Evolutionary conservation across 306 rosid species (phyloP), one percentile per base, ranked within the genome.

Genomic region (Benincasa hispida): DNA sequence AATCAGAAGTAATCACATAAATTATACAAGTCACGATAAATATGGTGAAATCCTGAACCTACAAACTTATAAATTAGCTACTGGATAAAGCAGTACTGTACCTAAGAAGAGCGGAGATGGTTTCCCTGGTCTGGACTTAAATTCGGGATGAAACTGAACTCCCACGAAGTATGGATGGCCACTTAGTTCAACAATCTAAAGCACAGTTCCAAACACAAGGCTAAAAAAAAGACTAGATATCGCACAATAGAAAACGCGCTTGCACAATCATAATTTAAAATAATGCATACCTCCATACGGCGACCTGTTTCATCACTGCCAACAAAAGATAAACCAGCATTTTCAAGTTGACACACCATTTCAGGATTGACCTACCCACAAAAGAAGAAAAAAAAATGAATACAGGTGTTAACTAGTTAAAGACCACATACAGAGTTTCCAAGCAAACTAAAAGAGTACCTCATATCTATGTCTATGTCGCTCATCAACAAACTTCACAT

Each of bases 91-190:
- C 28, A 66, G 27, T 66, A 21, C 18, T 28, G 42, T 89, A 91
- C 98, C 98, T 84, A 76, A 79, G 89, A 93, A 93, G 67, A 88
- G 67, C 60, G 97, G 87, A 80, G 96, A 93, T 73, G 98, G 92
- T 39, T 81, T 91, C 59, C 83, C 91, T 42, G 98, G 98, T 72
- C 97, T 90, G 79, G 98, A 93, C 82, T 93, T 93, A 48, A 86
- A 93, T 77, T 93, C 98, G 10, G 98, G 97, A 81, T 93, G 98
- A 79, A 90, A 93, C 78, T 93, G 98, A 82, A 83, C 96, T 35
- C 98, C 98, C 19, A 91, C n/a, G 42, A 84, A 93, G 79, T 86
- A 93, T 9, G 97, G 98, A 88, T 93, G 98, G 77, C 83, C 84
- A n/a, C 84, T 86, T 63, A 93, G 80, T 85, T 93, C 98, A 47